Evolutionary conservation across 371 early-diverging fungal species (phyloP).

Genomic region (Mucor irregularis): DNA sequence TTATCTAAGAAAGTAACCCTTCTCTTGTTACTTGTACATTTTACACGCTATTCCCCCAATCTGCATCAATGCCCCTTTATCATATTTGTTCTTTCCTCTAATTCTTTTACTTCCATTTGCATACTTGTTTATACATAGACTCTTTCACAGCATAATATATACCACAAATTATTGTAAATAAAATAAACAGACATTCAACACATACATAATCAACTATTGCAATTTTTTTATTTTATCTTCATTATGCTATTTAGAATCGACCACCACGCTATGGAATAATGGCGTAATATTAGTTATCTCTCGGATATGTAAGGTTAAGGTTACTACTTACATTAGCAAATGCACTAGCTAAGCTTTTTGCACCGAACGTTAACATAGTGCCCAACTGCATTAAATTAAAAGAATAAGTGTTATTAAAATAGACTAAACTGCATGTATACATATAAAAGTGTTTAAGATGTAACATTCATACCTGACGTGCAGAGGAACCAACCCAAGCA

Average conservation of each 20-base stretch:
- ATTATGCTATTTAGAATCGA: slow-evolving; percentile 8
- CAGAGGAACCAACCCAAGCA: slow-evolving; percentile 58
- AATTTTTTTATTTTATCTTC: neutral
- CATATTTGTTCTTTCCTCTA: neutral
- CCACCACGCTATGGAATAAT: slow-evolving; percentile 19
- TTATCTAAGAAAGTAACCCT: too few species aligned
- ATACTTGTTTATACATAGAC: slow-evolving; percentile 9
- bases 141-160: neutral
- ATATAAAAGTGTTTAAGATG: neutral
- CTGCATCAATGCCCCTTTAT: neutral
- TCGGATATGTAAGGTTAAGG: neutral
- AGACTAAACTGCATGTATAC: too few species aligned
- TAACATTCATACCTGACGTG: slow-evolving; percentile 44
- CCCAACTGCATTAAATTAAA: slow-evolving; percentile 26
- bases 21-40: too few species aligned
- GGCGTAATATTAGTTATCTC: neutral
- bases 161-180: neutral
- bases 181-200: neutral
- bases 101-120: neutral
- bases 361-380: slow-evolving; percentile 50
- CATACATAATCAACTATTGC: neutral
- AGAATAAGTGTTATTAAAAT: neutral
- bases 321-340: slow-evolving; percentile 40
- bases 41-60: neutral
- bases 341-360: slow-evolving; percentile 38